phyloP scores from a whole-genome alignment of 768 basidiomycete genomes.

The Auricularia heimuer region DNA sequence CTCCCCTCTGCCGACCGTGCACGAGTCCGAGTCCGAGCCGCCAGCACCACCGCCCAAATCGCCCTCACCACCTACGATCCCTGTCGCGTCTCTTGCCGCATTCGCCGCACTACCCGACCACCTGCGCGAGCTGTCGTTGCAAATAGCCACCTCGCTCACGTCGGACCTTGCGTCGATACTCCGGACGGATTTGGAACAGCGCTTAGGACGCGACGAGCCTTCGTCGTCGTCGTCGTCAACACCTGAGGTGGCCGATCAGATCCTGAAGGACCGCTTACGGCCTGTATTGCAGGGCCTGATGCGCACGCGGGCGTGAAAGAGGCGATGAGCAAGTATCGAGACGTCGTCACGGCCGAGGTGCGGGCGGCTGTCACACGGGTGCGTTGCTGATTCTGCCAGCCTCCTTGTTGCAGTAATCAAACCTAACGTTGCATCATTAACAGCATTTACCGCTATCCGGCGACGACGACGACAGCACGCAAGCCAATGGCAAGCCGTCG shows the following conservation, averaged over 20 bases:
- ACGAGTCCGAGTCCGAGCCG: conserved; percentile 25
- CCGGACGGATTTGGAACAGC: conserved; percentile 51
- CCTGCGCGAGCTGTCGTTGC: conserved; percentile 57
- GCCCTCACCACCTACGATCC: conserved; percentile 27
- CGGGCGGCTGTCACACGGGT: conserved; percentile 50
- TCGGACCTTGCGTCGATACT: conserved; percentile 68
- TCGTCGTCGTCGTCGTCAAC: background rate
- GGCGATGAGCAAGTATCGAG: conserved; percentile 58
- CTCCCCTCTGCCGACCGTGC: conserved; percentile 28
- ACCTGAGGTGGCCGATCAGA: conserved; percentile 25
- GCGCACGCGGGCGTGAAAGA: conserved; percentile 64
- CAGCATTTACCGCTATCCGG: conserved; percentile 52
- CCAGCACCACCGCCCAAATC: conserved; percentile 14
- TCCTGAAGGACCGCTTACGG: conserved; percentile 51
- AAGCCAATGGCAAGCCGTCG: conserved; percentile 15
- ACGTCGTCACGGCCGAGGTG: conserved; percentile 54
- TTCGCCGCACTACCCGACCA: conserved; percentile 69
- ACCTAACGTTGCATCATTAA: background rate
- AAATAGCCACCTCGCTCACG: conserved; percentile 69
- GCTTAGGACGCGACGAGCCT: conserved; percentile 26
- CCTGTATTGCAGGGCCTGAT: conserved; percentile 73
- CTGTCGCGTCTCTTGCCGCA: conserved; percentile 59
- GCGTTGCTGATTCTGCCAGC: conserved; percentile 17
- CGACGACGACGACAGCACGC: conserved; percentile 36
- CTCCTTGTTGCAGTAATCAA: background rate